Base-by-base conservation (phyloP, 176 grass and related monocot species). In the Guadua angustifolia region DNA sequence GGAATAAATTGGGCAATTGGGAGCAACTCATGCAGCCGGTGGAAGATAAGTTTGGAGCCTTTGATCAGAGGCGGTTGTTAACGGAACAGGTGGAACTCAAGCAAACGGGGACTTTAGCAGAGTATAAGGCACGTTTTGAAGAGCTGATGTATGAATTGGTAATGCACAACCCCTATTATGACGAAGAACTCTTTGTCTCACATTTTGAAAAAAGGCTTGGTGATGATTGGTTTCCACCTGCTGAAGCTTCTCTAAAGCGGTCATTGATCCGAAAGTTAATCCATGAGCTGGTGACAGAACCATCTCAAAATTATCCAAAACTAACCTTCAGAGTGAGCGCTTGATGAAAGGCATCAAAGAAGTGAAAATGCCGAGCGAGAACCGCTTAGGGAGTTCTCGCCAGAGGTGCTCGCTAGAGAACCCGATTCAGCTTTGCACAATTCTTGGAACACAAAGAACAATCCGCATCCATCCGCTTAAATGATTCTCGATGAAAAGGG, bases 181-280 rank as follows among this genome's bases (percentile, higher is more conserved):
- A n/a, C n/a, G n/a, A n/a, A n/a, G n/a, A n/a, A n/a, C n/a, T n/a
- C n/a, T n/a, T n/a, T n/a, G n/a, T n/a, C n/a, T n/a, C n/a, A n/a
- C n/a, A n/a, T n/a, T n/a, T n/a, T n/a, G n/a, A n/a, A n/a, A n/a
- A n/a, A n/a, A n/a, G n/a, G 97, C 88, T 99, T 50, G 89, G 80
- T 79, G 84, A 80, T 53, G 79, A 91, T 69, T 99, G 97, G 97
- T 99, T 99, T 90, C 67, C 84, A 63, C 89, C 97, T 32, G 78
- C 84, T 79, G 93, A 96, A 86, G 97, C 93, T 87, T 99, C 91
- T 83, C 45, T 94, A 18, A 99, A 99, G 89, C 89, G 97, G 51
- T 89, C 91, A 22, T 11, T 91, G 56, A 88, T 99, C 76, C 53
- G 88, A 46, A 94, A 94, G 78, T 85, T 99, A 74, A 99, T 99